phyloP scores from a whole-genome alignment of 1,284 basidiomycete species.

The Naganishia albida region DNA sequence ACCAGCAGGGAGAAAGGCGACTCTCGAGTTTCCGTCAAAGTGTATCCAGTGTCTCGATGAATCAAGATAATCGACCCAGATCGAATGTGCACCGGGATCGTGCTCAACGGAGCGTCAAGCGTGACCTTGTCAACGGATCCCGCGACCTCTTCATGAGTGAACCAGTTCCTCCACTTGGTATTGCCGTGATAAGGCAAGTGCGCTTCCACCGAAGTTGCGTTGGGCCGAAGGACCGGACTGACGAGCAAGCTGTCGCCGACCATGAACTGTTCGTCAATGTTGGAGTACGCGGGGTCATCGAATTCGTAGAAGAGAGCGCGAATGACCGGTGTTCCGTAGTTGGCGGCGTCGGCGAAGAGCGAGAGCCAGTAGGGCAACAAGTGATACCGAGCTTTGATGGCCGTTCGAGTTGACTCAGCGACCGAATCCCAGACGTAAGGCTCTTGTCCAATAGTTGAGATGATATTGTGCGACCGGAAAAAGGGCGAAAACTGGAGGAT shows the following conservation, averaged over 20 bases:
- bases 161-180: constrained; percentile 73
- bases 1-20: constrained; percentile 63
- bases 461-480: constrained; percentile 49
- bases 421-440: constrained; percentile 75
- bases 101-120: constrained; percentile 62
- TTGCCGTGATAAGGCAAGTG: constrained; percentile 51
- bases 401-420: constrained; percentile 68
- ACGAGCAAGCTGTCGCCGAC: constrained; percentile 69
- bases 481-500: constrained; percentile 45
- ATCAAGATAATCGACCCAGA: constrained; percentile 63
- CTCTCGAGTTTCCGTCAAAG: constrained; percentile 61
- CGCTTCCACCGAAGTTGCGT: constrained; percentile 59
- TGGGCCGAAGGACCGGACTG: constrained; percentile 69
- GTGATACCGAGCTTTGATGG: constrained; percentile 66
- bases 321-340: constrained; percentile 66
- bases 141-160: constrained; percentile 60
- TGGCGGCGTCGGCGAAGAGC: constrained; percentile 69
- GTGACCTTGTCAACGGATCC: constrained; percentile 52
- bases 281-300: constrained; percentile 64
- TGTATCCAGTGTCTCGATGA: constrained; percentile 62
- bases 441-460: constrained; percentile 58
- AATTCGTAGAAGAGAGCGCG: constrained; percentile 76
- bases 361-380: constrained; percentile 76
- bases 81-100: constrained; percentile 70
- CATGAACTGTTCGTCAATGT: constrained; percentile 68